Evolutionary conservation across 306 rosid genomes (phyloP).

Genomic region (Alnus glutinosa): DNA sequence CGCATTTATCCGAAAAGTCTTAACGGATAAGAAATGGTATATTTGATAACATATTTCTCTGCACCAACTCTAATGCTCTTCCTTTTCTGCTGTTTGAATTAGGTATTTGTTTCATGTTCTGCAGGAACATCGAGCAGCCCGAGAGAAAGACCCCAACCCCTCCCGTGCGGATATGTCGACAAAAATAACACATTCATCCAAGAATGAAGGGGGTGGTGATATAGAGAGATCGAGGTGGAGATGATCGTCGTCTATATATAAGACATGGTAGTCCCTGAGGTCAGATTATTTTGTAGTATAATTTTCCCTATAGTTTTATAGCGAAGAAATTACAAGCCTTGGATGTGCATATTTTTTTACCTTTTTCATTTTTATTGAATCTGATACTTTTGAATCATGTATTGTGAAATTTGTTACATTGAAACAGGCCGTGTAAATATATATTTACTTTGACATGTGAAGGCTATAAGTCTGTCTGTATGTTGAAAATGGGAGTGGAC

Average conservation of each 20-base stretch:
- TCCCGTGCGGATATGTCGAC: slow-evolving; percentile 38
- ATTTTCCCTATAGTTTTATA: slow-evolving; percentile 24
- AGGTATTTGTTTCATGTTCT: slow-evolving; percentile 13
- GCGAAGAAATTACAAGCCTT: slow-evolving; percentile 27
- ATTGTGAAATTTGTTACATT: slow-evolving; percentile 21
- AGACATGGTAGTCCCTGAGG: slow-evolving; percentile 34
- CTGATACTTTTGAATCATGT: slow-evolving; percentile 24
- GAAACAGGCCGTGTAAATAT: slow-evolving; percentile 47
- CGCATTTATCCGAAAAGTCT: too few species aligned
- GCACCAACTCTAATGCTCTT: neutral
- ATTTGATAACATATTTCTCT: neutral
- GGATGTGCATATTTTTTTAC: slow-evolving; percentile 39
- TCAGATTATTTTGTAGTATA: slow-evolving; percentile 33
- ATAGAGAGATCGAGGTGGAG: slow-evolving; percentile 50
- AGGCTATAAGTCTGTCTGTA: slow-evolving; percentile 19
- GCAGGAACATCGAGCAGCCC: slow-evolving; percentile 69
- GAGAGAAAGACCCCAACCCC: slow-evolving; percentile 50
- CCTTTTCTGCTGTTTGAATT: neutral
- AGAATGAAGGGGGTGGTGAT: slow-evolving; percentile 34
- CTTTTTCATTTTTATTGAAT: slow-evolving; percentile 8
- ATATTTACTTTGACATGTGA: slow-evolving; percentile 17
- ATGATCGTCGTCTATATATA: slow-evolving; percentile 30
- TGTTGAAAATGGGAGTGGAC: neutral
- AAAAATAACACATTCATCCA: slow-evolving; percentile 38
- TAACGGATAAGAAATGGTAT: neutral